Conservation (phyloP, 2,329 filamentous ascomycete species). For the Neonectria neomacrospora region DNA sequence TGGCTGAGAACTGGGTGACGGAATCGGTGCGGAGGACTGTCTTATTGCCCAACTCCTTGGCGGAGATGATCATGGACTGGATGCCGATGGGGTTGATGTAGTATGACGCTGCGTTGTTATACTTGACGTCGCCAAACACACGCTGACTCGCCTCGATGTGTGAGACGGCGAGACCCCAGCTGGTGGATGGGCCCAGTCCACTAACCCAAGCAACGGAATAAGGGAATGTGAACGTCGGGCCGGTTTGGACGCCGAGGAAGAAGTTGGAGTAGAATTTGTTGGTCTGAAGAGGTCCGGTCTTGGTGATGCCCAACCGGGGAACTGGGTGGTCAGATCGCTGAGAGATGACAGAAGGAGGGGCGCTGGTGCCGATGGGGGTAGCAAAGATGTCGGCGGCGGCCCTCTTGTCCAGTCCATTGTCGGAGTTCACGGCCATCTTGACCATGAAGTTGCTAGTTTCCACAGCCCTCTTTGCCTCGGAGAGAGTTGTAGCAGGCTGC, state of each 20-base stretch:
- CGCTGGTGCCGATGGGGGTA: slow-evolving; percentile 62
- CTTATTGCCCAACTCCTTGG: slow-evolving; percentile 72
- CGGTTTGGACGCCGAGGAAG: slow-evolving; percentile 77
- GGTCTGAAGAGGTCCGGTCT: slow-evolving; percentile 68
- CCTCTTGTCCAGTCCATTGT: slow-evolving; percentile 33
- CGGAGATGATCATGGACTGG: slow-evolving; percentile 83
- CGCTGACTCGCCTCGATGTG: slow-evolving; percentile 77
- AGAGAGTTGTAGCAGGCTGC: slow-evolving; percentile 34
- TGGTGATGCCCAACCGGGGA: slow-evolving; percentile 61
- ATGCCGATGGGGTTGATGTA: slow-evolving; percentile 86
- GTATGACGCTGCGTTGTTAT: slow-evolving; percentile 71
- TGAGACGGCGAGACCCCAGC: slow-evolving; percentile 82
- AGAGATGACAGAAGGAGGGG: slow-evolving; percentile 61
- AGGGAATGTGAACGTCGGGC: slow-evolving; percentile 78
- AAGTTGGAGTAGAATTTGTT: slow-evolving; percentile 89
- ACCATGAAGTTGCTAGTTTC: slow-evolving; percentile 26
- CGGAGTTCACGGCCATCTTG: slow-evolving; percentile 33
- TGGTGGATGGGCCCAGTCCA: slow-evolving; percentile 69
- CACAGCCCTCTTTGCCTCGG: slow-evolving; percentile 38
- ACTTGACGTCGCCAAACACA: slow-evolving; percentile 70
- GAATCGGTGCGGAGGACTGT: slow-evolving; percentile 67
- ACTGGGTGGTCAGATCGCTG: slow-evolving; percentile 68
- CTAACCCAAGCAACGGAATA: slow-evolving; percentile 77
- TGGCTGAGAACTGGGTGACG: slow-evolving; percentile 68
- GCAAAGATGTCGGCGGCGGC: slow-evolving; percentile 64